Percentiles rank a stretch among this genome's conserved stretches.
These are phyloP conservation scores for Adiantum capillusveneris DNA, from an alignment of 75 land plant species.

Conservation along the genomic window DNA sequence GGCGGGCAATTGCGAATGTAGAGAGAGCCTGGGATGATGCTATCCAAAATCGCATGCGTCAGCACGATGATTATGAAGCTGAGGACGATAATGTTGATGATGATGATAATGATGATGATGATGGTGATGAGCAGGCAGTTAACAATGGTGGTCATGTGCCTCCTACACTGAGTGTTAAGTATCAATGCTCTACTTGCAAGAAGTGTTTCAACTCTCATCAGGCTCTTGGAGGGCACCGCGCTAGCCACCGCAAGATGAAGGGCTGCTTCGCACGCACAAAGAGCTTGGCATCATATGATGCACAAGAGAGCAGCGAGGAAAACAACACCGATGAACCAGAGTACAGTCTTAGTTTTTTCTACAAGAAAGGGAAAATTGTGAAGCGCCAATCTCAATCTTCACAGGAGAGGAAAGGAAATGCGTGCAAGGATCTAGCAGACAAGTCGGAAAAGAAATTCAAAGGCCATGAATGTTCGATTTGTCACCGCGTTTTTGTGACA, in stretches of 20 bases:
- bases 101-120: conserved; percentile 5
- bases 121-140: conserved; percentile 2
- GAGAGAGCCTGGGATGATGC: background rate
- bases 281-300: background rate
- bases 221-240: conserved; percentile 46
- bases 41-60: background rate
- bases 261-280: conserved; percentile 25
- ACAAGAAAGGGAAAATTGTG: background rate
- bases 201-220: conserved; percentile 42
- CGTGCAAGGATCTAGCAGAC: background rate
- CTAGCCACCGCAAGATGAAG: conserved; percentile 47
- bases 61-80: background rate
- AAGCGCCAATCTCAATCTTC: too few species aligned
- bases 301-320: conserved; percentile 9
- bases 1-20: too few species aligned
- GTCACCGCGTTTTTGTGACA: conserved; percentile 37
- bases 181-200: conserved; percentile 40
- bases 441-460: background rate
- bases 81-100: conserved; percentile 2
- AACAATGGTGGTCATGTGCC: background rate
- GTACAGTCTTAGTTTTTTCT: background rate
- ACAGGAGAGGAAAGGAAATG: background rate
- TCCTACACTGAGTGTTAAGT: conserved; percentile 9
- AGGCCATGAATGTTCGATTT: conserved; percentile 49
- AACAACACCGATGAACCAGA: conserved; percentile 9